phyloP scores from a whole-genome alignment of 306 rosid genomes.

The Abrus pulchellus region DNA sequence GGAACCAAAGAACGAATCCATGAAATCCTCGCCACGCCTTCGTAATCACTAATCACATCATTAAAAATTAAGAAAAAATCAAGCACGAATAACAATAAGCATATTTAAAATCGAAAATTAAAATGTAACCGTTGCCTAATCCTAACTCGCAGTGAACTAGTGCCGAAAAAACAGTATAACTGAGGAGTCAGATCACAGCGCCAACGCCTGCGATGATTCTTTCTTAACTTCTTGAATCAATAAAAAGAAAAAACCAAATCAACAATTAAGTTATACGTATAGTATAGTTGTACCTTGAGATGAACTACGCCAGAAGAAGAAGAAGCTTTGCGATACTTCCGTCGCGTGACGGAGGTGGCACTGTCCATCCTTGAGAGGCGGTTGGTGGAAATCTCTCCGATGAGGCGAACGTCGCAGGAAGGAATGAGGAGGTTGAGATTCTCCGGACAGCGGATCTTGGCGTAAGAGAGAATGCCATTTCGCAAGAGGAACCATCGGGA shows the following conservation, averaged over 20 bases:
- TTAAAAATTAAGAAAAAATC: background rate
- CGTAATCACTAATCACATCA: slow-evolving; percentile 4
- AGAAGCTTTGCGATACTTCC: slow-evolving; percentile 67
- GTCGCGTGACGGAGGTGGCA: slow-evolving; percentile 37
- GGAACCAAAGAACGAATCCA: background rate
- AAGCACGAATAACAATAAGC: background rate
- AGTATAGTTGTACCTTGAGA: slow-evolving; percentile 72
- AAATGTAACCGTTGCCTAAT: slow-evolving; percentile 5
- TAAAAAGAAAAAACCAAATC: background rate
- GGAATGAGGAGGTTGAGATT: slow-evolving; percentile 69
- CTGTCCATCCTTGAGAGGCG: slow-evolving; percentile 57
- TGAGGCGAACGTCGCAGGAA: slow-evolving; percentile 67
- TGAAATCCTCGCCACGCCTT: slow-evolving; percentile 19
- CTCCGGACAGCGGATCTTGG: slow-evolving; percentile 88
- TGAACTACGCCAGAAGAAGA: slow-evolving; percentile 68
- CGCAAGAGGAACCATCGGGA: slow-evolving; percentile 89
- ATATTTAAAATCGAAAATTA: slow-evolving; percentile 18
- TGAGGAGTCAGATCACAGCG: slow-evolving; percentile 44
- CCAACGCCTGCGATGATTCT: background rate
- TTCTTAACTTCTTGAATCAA: background rate
- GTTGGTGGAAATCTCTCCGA: slow-evolving; percentile 77
- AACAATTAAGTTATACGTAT: background rate
- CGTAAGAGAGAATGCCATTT: slow-evolving; percentile 84
- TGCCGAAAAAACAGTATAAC: slow-evolving; percentile 44
- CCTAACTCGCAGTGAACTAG: slow-evolving; percentile 39